Base-by-base conservation (phyloP, 2,329 filamentous ascomycete species). In the Akanthomyces dipterigenus region DNA sequence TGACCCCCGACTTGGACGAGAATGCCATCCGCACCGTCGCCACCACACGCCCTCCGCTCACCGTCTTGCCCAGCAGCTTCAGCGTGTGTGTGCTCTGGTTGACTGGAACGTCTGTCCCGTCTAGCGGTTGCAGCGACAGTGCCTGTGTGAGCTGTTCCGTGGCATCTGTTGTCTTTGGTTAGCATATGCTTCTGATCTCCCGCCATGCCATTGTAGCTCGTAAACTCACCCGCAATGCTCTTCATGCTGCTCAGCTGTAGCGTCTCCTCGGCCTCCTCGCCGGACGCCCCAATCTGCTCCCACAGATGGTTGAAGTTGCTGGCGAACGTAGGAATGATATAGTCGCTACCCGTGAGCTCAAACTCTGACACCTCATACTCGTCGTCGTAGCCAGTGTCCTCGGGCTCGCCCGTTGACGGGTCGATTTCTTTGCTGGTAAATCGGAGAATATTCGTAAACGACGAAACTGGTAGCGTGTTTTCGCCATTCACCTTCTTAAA, bases 351-450 rank as follows among this genome's bases (percentile, higher is more conserved):
- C 20, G 86, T 84, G 63, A 99, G 85, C 64, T 97, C 93, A 64
- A 98, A 86, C 72, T 97, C 92, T 64, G 95, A 91, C 63, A 98
- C 89, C 77, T 97, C 91, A 72, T 99, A 99, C 77, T 99, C 95
- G 70, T 99, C 95, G 58, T 98, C 93, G 74, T 98, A 98, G 50
- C 95, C 95, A 51, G 79, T 83, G 18, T 96, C 92, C 74, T 99
- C 95, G 0, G 93, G 90, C 76, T 97, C 92, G 66, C 87, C 86
- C n/a, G 91, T 96, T 28, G 89, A 89, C 6, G 95, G 95, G 70
- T 99, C 95, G 66, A 99, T 95, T 77, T 99, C 95, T 78, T 97
- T 98, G 80, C 89, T 95, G 20, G 92, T 97, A 74, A 99, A 99
- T 77, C 95, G 97, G 72, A 99, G 88, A 43, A 91, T 80, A 76